phyloP scores from a whole-genome alignment of 2,329 filamentous ascomycete species.

The Botrytis elliptica region DNA sequence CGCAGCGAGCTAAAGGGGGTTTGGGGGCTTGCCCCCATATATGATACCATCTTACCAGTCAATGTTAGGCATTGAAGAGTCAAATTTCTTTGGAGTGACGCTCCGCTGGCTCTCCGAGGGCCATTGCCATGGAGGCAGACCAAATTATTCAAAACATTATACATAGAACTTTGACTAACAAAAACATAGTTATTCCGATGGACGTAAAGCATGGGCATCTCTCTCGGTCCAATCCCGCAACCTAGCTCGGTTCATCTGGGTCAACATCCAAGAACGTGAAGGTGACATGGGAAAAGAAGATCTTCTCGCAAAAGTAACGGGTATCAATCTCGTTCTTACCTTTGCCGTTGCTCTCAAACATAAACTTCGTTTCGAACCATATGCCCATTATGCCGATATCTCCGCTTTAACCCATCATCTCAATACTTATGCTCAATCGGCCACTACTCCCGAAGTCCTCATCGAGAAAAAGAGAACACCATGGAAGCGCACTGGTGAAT shows the following conservation, averaged over 20 bases:
- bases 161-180: not conserved
- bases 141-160: not conserved
- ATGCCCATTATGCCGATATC: constrained; percentile 73
- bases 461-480: constrained; percentile 28
- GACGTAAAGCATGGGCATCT: constrained; percentile 61
- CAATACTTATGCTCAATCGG: constrained; percentile 67
- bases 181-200: constrained; percentile 53
- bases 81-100: not conserved
- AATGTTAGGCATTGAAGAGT: not conserved
- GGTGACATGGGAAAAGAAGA: constrained; percentile 61
- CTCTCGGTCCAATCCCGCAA: constrained; percentile 62
- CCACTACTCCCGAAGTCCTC: constrained; percentile 43
- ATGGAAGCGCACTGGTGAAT: constrained; percentile 67
- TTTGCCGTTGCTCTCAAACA: constrained; percentile 80
- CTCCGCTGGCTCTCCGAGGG: constrained; percentile 9
- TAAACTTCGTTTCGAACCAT: constrained; percentile 79
- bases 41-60: not conserved
- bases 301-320: constrained; percentile 62
- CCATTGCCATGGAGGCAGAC: constrained; percentile 2
- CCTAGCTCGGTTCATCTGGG: constrained; percentile 78
- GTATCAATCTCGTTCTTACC: constrained; percentile 74
- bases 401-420: constrained; percentile 68
- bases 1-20: not conserved
- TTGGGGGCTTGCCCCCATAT: not conserved
- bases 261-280: constrained; percentile 65